Evolutionary conservation across 192 early-diverging fungal genomes (phyloP).

Genomic region (Coemansia asiatica): DNA sequence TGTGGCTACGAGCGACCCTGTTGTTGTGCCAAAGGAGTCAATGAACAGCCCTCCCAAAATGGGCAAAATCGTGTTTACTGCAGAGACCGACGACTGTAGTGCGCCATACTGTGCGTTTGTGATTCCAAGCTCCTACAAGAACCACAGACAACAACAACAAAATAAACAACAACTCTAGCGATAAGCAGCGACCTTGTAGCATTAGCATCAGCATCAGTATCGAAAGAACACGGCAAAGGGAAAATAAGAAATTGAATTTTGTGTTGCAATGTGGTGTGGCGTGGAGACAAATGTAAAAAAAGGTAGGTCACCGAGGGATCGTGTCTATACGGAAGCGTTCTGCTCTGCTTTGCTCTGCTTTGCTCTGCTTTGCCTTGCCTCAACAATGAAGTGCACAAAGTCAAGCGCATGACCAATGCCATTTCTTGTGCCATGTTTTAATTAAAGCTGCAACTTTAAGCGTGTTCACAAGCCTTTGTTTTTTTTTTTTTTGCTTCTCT

Average conservation of each 20-base stretch:
- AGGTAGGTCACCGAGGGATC: too few relatives aligned
- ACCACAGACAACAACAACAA: slow-evolving; percentile 9
- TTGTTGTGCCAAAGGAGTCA: slow-evolving; percentile 63
- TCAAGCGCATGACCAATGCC: background rate
- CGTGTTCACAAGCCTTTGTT: background rate
- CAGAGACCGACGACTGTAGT: slow-evolving; percentile 63
- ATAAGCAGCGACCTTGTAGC: too few relatives aligned
- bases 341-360: background rate
- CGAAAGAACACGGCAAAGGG: too few relatives aligned
- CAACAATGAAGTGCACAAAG: background rate
- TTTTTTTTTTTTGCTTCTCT: background rate
- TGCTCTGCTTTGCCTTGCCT: background rate
- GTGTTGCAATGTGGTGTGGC: background rate
- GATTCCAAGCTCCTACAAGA: slow-evolving; percentile 60
- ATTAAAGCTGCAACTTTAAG: slow-evolving; percentile 13
- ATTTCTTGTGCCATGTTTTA: background rate
- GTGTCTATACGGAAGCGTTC: background rate
- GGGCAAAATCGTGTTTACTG: slow-evolving; percentile 61
- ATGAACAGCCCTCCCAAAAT: slow-evolving; percentile 61
- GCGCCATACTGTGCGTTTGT: slow-evolving; percentile 66
- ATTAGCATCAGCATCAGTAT: too few relatives aligned
- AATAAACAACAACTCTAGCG: too few relatives aligned
- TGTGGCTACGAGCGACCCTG: slow-evolving; percentile 59
- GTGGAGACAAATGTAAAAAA: background rate
- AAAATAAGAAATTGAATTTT: too few relatives aligned